phyloP scores from a whole-genome alignment of 2,329 filamentous ascomycete genomes.

The Aspergillus melleus region DNA sequence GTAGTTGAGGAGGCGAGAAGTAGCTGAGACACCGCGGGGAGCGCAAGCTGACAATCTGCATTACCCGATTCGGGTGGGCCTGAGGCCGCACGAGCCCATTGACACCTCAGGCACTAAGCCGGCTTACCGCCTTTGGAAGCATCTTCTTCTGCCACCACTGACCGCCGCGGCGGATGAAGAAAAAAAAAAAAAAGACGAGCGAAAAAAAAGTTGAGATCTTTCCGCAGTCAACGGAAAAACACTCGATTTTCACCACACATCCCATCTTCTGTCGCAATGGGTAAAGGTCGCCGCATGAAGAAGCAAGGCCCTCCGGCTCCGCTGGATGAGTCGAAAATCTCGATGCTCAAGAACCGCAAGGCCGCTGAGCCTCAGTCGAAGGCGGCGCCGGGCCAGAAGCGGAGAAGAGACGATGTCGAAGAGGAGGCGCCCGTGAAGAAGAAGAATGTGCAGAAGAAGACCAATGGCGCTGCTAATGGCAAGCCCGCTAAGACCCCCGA shows the following conservation, averaged over 20 bases:
- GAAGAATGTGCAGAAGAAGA: slow-evolving; percentile 35
- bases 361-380: slow-evolving; percentile 62
- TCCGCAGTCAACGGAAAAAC: slow-evolving; percentile 14
- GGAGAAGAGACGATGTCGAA: slow-evolving; percentile 51
- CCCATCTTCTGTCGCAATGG: slow-evolving; percentile 61
- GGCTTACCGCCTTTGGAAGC: slow-evolving; percentile 21
- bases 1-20: not conserved
- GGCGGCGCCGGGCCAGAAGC: slow-evolving; percentile 65
- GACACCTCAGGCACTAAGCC: slow-evolving; percentile 9
- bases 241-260: slow-evolving; percentile 11
- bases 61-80: slow-evolving; percentile 21
- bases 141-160: slow-evolving; percentile 21
- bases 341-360: slow-evolving; percentile 75
- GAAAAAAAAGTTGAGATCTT: slow-evolving; percentile 28
- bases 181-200: slow-evolving; percentile 23
- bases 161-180: slow-evolving; percentile 31
- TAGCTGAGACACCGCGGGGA: not conserved
- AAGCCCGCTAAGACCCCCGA: slow-evolving; percentile 17
- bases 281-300: slow-evolving; percentile 86
- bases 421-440: slow-evolving; percentile 43
- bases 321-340: slow-evolving; percentile 70
- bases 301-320: slow-evolving; percentile 87
- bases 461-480: slow-evolving; percentile 20
- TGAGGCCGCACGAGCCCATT: slow-evolving; percentile 14
- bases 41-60: slow-evolving; percentile 1